Base-by-base conservation (phyloP, 2,329 filamentous ascomycete species). In the Colletotrichum shisoi region DNA sequence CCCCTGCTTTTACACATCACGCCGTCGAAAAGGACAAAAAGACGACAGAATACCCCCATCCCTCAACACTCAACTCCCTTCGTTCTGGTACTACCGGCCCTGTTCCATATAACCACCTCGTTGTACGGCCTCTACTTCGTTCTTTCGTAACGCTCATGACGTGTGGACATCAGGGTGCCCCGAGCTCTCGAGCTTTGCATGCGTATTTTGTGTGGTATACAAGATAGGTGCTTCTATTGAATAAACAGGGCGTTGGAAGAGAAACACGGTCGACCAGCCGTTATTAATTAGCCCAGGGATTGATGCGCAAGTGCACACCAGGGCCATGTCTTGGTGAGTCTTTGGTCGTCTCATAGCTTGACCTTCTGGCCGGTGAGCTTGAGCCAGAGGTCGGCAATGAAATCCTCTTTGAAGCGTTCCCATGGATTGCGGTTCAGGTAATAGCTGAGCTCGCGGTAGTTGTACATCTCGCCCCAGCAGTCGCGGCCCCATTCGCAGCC, bases 401-500 rank as follows among this genome's bases (percentile, higher is more conserved):
- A 75, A 70, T 90, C 87, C 75, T 90, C 87, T 82, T 90, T 90
- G 79, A 90, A 90, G 31, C 81, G 81, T 81, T 96, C 91, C 92
- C 93, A 97, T 62, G 81, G 84, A 57, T 87, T 91, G 58, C 93
- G 87, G 82, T 97, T 97, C 69, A 97, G 85, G 79, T 89, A 89
- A 77, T 96, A 94, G 81, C 93, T 96, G 74, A 96, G 85, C 77
- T 97, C 89, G 59, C 94, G 91, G 81, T 93, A 99, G 77, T 91
- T 90, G 81, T 97, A 97, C 89, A 99, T 97, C 80, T 99, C 95
- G 44, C 90, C 90, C 94, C 94, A 98, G 78, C 95, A 99, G 80
- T 99, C 94, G 57, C 95, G 88, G 4, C 94, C 94, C 91, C 92
- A 98, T 78, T 97, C 91, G 77, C 95, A 99, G 4, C 95, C 95